Conservation (phyloP, 2,329 filamentous ascomycete genomes). For the Aspergillus latus region DNA sequence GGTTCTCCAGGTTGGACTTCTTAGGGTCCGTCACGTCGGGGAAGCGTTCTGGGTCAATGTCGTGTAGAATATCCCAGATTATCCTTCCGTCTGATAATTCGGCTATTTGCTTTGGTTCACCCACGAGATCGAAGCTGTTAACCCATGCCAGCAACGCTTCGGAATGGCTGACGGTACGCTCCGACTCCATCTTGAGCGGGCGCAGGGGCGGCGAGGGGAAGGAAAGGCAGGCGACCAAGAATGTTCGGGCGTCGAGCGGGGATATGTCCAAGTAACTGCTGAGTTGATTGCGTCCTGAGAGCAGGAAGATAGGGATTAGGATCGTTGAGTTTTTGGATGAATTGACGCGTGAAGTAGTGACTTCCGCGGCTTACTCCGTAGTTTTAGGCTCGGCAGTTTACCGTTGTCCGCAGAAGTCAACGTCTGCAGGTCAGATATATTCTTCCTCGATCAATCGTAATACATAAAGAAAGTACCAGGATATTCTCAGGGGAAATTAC, state of each 20-base stretch:
- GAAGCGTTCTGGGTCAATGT: constrained; percentile 51
- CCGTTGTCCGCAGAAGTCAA: not conserved
- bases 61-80: constrained; percentile 50
- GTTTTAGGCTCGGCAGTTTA: constrained; percentile 7
- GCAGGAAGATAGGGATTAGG: not conserved
- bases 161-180: constrained; percentile 47
- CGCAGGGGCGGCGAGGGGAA: constrained; percentile 9
- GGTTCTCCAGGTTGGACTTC: constrained; percentile 48
- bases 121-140: constrained; percentile 44
- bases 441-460: not conserved
- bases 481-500: not conserved
- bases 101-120: constrained; percentile 42
- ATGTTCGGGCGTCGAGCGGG: constrained; percentile 22
- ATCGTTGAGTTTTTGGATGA: not conserved
- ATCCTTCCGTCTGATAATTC: constrained; percentile 48
- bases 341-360: constrained; percentile 3
- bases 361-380: constrained; percentile 6
- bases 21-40: constrained; percentile 48
- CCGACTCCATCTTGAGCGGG: constrained; percentile 42
- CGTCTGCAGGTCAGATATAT: not conserved
- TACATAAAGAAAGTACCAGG: not conserved
- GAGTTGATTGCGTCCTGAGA: constrained; percentile 8
- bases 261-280: not conserved
- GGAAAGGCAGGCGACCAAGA: constrained; percentile 14
- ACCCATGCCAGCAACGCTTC: constrained; percentile 50